Base-by-base conservation (phyloP, 148 eudicot species). In the Bassia scoparia region DNA sequence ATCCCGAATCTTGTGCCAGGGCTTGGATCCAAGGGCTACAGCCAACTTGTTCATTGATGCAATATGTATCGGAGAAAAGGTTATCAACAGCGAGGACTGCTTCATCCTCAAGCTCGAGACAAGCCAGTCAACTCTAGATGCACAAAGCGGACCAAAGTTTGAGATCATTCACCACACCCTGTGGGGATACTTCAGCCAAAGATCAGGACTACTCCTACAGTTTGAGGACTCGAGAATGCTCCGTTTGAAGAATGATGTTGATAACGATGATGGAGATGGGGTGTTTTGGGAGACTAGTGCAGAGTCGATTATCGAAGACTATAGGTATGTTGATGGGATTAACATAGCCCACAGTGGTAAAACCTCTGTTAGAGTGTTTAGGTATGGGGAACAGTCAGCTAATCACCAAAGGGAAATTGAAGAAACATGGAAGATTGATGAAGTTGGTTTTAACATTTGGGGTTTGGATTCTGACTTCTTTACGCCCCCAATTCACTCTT, bases 131-230 rank as follows among this genome's bases (percentile, higher is more conserved):
- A 81, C 86, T 6, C 86, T 91, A 3, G 98, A 91, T 68, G 87
- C 88, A 68, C 98, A 95, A 72, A 85, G 91, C 24, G 82, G 83
- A 1, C 71, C 83, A 0, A 84, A 80, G 10, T 89, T 86, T 48
- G 98, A 91, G 74, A 88, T 95, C 73, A 89, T 91, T 61, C 97
- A 91, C 80, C 98, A 95, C 83, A 95, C 98, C 3, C 53, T 95
- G 7, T 95, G 98, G 98, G 98, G 98, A 0, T 95, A 91, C 81
- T 95, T 95, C 70, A 91, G 98, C 85, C 97, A 91, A 77, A 84
- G 96, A 75, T 91, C 97, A 0, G 98, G 98, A 14, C 87, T 95
- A 0, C 76, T 95, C 13, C 81, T 88, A 10, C 95, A 95, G 69
- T 89, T 95, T 55, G 98, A 91, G 81, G 98, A 95, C 82, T 92